Conservation (phyloP, 805 yeast species). For the Debaryomyces hansenii region DNA sequence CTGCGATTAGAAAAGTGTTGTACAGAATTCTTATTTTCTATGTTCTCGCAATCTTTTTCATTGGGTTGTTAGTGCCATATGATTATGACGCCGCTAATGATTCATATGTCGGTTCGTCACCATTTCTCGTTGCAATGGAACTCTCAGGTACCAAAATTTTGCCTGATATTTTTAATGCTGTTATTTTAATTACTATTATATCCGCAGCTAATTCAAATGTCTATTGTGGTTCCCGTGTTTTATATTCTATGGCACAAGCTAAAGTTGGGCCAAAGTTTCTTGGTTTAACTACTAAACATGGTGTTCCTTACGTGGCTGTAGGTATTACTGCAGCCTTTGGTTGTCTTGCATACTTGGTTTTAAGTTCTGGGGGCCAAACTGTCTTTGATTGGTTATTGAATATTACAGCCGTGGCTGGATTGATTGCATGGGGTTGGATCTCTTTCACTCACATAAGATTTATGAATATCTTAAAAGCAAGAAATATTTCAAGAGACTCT, state of each 20-base stretch:
- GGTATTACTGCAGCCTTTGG: conserved; percentile 13
- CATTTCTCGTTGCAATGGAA: conserved; percentile 29
- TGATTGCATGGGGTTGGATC: conserved; percentile 17
- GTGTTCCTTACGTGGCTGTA: conserved; percentile 13
- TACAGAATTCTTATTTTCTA: conserved; percentile 23
- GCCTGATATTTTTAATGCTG: conserved; percentile 15
- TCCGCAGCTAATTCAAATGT: conserved; percentile 20
- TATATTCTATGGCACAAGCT: conserved; percentile 19
- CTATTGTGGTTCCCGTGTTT: conserved; percentile 18
- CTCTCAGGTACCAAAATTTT: conserved; percentile 25
- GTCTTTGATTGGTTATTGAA: conserved; percentile 15
- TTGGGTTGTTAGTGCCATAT: conserved; percentile 19
- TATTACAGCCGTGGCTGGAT: conserved; percentile 17
- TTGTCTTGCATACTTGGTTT: conserved; percentile 11
- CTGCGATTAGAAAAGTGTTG: conserved; percentile 22
- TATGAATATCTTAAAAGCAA: conserved; percentile 59
- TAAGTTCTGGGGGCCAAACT: conserved; percentile 5
- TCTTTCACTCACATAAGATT: conserved; percentile 11
- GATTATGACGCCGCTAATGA: conserved; percentile 5
- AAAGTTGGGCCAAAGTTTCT: conserved; percentile 19
- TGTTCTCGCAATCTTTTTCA: conserved; percentile 16
- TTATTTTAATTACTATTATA: conserved; percentile 7
- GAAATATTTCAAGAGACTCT: conserved; percentile 65
- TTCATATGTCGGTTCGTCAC: conserved; percentile 17
- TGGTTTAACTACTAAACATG: conserved; percentile 13